Evolutionary conservation across 2,329 filamentous ascomycete species (phyloP).

Genomic region (Cladophialophora exuberans): DNA sequence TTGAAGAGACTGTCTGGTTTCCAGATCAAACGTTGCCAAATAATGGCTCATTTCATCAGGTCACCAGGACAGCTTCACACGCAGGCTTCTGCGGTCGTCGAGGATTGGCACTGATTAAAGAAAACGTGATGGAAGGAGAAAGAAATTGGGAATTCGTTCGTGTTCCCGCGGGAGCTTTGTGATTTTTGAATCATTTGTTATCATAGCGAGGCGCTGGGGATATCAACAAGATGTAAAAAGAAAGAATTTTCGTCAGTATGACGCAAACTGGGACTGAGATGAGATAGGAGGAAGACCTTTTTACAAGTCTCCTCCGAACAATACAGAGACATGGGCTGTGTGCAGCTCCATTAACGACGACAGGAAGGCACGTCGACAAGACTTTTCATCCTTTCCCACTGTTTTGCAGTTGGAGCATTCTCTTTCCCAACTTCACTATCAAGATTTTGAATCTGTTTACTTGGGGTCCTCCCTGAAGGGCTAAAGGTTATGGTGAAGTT

Average conservation of each 20-base stretch:
- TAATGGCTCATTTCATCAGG: slow-evolving; percentile 44
- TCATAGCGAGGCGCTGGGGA: slow-evolving; percentile 28
- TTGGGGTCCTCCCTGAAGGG: too few relatives aligned
- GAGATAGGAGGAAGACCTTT: not conserved
- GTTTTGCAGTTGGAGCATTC: too few relatives aligned
- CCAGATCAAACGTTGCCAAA: slow-evolving; percentile 34
- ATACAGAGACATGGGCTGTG: too few relatives aligned
- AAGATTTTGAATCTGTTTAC: too few relatives aligned
- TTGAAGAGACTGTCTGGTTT: slow-evolving; percentile 48
- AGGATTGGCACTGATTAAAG: slow-evolving; percentile 48
- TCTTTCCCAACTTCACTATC: too few relatives aligned
- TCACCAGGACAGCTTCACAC: slow-evolving; percentile 45
- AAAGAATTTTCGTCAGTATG: not conserved
- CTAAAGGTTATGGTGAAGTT: too few relatives aligned
- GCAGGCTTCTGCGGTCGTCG: slow-evolving; percentile 51
- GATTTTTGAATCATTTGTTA: not conserved
- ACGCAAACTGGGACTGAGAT: not conserved
- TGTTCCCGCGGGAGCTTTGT: slow-evolving; percentile 36
- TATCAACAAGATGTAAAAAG: not conserved
- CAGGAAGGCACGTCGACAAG: too few relatives aligned
- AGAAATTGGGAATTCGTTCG: slow-evolving; percentile 51
- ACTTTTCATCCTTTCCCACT: too few relatives aligned
- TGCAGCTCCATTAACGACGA: too few relatives aligned
- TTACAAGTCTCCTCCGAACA: too few relatives aligned
- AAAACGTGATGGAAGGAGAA: slow-evolving; percentile 46